Evolutionary conservation across 2,329 filamentous ascomycete genomes (phyloP), one percentile per base, ranked within the genome.

Genomic region (Sporothrix globosa): DNA sequence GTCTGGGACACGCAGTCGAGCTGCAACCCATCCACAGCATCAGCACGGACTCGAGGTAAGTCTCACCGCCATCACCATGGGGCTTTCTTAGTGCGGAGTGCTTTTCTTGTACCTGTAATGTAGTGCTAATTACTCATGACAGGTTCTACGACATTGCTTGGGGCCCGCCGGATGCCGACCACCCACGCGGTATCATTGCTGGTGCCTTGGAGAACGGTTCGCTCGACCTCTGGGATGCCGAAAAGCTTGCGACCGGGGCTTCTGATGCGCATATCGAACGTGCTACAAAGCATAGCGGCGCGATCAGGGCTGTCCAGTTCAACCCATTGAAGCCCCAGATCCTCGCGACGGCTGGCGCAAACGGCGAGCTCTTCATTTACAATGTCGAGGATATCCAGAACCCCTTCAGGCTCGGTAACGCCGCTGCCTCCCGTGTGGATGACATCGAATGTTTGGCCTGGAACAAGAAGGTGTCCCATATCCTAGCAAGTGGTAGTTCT

Each of bases 61-160:
- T 54, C 50, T 13, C 24, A 14, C 19, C 13, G 17, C n/a, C 9
- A 17, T 41, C 27, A 5, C 34, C 14, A 27, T 56, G n/a, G 13
- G 4, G 24, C 67, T 68, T 58, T 53, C 68, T 11, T 27, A n/a
- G 11, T 54, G 27, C 30, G 6, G 24, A 11, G 30, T n/a, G 17
- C 44, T 67, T 70, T 67, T 77, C 80, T 71, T 67, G 14, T 67
- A 19, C 13, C 39, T 10, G n/a, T 2, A n/a, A 19, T 21, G 27
- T 54, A 30, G 34, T n/a, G 41, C 72, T 74, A 67, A 74, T 69
- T 39, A 54, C 3, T 10, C n/a, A n/a, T 68, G 54, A 73, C 78
- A 97, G 96, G 77, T 99, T 99, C 81, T 96, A 97, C 80, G 96
- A 98, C 78, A 91, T 99, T 79, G 93, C 95, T 72, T 99, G 96